Percentiles rank a stretch among this genome's conserved stretches.
These are phyloP conservation scores for Penicillium macrosclerotiorum DNA, from an alignment of 495 filamentous ascomycete species.

Conservation along the genomic window DNA sequence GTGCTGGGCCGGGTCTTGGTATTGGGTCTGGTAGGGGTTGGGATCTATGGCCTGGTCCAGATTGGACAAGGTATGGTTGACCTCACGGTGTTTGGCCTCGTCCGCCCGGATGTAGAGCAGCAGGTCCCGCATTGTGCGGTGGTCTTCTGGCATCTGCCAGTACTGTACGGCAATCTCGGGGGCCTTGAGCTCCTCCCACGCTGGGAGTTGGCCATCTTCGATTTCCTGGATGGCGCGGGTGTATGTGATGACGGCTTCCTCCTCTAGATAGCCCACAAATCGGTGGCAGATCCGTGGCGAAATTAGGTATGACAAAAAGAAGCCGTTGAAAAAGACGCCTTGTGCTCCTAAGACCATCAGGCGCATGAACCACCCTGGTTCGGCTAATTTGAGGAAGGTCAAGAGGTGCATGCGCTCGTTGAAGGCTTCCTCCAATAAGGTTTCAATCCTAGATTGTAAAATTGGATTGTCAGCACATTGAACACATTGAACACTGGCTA, in stretches of 20 bases:
- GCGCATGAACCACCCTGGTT: slow-evolving; percentile 88
- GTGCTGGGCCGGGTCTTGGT: slow-evolving; percentile 60
- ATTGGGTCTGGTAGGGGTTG: slow-evolving; percentile 82
- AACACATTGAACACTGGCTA: no score
- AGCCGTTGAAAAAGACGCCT: slow-evolving; percentile 89
- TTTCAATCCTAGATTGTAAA: slow-evolving; percentile 68
- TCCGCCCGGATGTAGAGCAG: slow-evolving; percentile 88
- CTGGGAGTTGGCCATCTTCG: slow-evolving; percentile 76
- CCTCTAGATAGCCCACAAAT: slow-evolving; percentile 95
- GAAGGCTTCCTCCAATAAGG: slow-evolving; percentile 86
- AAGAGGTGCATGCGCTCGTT: slow-evolving; percentile 97
- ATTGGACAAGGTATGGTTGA: slow-evolving; percentile 92
- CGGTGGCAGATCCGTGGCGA: slow-evolving; percentile 89
- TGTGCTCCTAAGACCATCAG: slow-evolving; percentile 79
- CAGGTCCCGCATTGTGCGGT: slow-evolving; percentile 79
- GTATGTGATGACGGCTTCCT: slow-evolving; percentile 96
- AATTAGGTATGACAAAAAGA: slow-evolving; percentile 87
- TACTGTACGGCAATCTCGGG: slow-evolving; percentile 88
- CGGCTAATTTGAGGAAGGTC: slow-evolving; percentile 89
- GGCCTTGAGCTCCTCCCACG: slow-evolving; percentile 75
- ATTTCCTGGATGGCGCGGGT: slow-evolving; percentile 82
- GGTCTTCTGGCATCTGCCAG: slow-evolving; percentile 88
- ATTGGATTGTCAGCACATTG: neutral
- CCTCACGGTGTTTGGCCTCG: slow-evolving; percentile 95
- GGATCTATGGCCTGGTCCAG: slow-evolving; percentile 78